Base-by-base conservation (phyloP, 495 filamentous ascomycete species). In the Penicillium crystallinum region DNA sequence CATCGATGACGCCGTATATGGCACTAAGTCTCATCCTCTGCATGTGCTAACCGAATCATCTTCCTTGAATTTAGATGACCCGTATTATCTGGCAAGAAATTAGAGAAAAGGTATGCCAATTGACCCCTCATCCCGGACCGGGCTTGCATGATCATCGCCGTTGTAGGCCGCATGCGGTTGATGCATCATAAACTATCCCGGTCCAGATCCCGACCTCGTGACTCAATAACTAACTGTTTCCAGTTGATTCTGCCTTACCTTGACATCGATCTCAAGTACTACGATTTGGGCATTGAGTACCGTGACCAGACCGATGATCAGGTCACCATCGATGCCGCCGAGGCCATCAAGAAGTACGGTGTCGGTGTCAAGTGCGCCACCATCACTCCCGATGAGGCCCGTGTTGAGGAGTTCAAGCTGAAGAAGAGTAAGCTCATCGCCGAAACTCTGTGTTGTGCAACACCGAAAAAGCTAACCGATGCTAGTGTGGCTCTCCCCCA, bases 311-410 rank as follows among this genome's bases (percentile, higher is more conserved):
- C 93, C 65, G 84, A 95, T 63, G 93, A 98, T 71, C 77, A 96
- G 76, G 91, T 98, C 69, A 98, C 93, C 46, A 61, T 88, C 57
- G 92, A 97, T 63, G 86, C 91, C 46, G 93, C 93, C 37, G 91
- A 96, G 75, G 93, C 93, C 23, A 97, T 97, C 76, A 90, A 96
- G 81, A 95, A 96, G 79, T 96, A 97, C 79, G 87, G 85, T 44
- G 93, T 98, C 46, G 93, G 93, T 71, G 90, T 98, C 72, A 98
- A 98, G 81, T 98, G 93, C 72, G 93, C 93, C 50, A 98, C 93
- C 65, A 98, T 98, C 76, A 98, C 93, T 50, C 93, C 93, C 18
- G 93, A 98, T 71, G 91, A 98, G 77, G 88, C 83, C 49, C 84
- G 93, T 68, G 91, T 98, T 17, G 81, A 97, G 80, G 93, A 98